Conservation (phyloP, 495 filamentous ascomycete genomes). For the Aspergillus funiculosus region DNA sequence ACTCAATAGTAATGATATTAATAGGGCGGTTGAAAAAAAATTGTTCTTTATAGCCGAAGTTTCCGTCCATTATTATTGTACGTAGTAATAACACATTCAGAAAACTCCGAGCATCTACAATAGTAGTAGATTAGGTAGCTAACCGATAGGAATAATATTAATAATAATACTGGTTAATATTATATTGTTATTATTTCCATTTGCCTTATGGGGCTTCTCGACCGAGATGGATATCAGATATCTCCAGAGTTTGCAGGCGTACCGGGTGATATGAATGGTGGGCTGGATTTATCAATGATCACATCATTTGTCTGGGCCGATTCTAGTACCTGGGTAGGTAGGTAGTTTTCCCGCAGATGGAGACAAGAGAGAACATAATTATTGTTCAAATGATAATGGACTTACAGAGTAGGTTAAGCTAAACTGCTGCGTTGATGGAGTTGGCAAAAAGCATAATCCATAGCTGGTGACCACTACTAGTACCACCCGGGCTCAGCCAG, state of each 20-base stretch:
- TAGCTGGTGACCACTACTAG: too few relatives aligned
- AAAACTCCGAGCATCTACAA: too few relatives aligned
- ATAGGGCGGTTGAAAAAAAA: neutral
- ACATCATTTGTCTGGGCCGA: slow-evolving; percentile 12
- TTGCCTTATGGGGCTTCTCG: slow-evolving; percentile 1
- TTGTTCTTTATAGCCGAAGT: slow-evolving; percentile 15
- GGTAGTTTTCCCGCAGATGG: neutral
- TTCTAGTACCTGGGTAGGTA: too few relatives aligned
- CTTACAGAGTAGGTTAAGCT: slow-evolving; percentile 10
- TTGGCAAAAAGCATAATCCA: too few relatives aligned
- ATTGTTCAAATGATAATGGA: too few relatives aligned
- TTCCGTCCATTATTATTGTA: slow-evolving; percentile 10
- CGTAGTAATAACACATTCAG: neutral
- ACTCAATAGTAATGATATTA: neutral
- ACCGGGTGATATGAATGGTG: neutral
- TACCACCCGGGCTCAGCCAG: too few relatives aligned
- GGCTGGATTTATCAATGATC: slow-evolving; percentile 9
- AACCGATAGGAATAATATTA: too few relatives aligned
- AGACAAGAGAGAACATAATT: too few relatives aligned
- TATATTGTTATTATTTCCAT: neutral
- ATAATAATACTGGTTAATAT: neutral
- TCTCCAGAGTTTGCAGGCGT: neutral
- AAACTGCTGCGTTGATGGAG: neutral
- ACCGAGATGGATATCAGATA: neutral
- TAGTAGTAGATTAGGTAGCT: too few relatives aligned